These are phyloP conservation scores for Boletellus deceptivus DNA, from an alignment of 1,284 basidiomycete genomes.

Conservation along the genomic window DNA sequence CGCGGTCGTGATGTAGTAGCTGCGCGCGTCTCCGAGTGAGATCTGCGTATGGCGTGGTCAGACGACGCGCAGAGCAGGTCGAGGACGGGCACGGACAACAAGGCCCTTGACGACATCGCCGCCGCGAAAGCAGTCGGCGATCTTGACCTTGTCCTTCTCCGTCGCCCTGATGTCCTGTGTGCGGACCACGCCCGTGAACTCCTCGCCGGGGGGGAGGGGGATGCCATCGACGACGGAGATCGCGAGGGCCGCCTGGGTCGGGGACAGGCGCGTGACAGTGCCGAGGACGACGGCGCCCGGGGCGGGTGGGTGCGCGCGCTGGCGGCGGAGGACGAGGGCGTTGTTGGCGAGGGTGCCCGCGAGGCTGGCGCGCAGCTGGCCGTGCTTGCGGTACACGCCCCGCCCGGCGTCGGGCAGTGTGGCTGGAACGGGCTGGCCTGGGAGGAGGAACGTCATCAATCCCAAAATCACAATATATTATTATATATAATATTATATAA, in stretches of 20 bases:
- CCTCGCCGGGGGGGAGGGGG: constrained; percentile 87
- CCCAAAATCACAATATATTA: constrained; percentile 1
- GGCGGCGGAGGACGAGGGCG: constrained; percentile 55
- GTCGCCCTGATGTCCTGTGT: constrained; percentile 90
- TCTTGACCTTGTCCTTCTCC: constrained; percentile 91
- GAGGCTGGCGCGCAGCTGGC: constrained; percentile 69
- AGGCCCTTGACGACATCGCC: constrained; percentile 93
- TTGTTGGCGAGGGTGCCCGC: constrained; percentile 52
- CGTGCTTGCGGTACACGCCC: constrained; percentile 70
- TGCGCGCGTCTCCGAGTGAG: constrained; percentile 88
- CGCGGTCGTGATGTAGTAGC: constrained; percentile 94
- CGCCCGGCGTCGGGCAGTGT: constrained; percentile 60
- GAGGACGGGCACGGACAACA: constrained; percentile 64
- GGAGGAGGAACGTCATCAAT: constrained; percentile 54
- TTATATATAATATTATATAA: not conserved
- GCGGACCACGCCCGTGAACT: constrained; percentile 91
- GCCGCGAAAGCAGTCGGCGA: constrained; percentile 92
- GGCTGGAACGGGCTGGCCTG: constrained; percentile 78
- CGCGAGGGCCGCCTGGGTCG: constrained; percentile 82
- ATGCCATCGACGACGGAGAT: constrained; percentile 89
- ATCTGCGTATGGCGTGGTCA: constrained; percentile 51
- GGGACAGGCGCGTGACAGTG: constrained; percentile 81
- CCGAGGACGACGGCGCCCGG: constrained; percentile 77
- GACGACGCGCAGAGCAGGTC: not conserved
- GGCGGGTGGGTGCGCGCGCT: constrained; percentile 64